Conservation (phyloP, 345 rosid species). For the Eucalyptus regnans region DNA sequence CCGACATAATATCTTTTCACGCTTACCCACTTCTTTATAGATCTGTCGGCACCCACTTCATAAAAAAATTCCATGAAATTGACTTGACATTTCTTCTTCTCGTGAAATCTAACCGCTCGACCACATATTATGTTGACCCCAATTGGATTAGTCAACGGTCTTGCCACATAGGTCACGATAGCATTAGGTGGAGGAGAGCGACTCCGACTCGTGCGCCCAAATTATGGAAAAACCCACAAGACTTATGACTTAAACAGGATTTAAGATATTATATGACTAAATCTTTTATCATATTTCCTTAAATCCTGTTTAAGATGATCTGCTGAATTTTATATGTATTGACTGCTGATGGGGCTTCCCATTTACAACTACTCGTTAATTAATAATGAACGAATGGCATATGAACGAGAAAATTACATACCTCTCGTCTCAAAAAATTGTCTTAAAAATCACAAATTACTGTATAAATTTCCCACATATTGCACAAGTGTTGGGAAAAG, state of each 20-base stretch:
- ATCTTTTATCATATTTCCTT: too few relatives aligned
- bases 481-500: not conserved
- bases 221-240: not conserved
- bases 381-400: not conserved
- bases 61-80: not conserved
- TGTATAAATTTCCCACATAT: not conserved
- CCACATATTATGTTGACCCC: not conserved
- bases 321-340: not conserved
- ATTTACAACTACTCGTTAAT: not conserved
- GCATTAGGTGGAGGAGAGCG: not conserved
- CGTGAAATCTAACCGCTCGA: not conserved
- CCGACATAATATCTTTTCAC: not conserved
- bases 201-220: not conserved
- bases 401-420: not conserved
- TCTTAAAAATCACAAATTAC: not conserved
- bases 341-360: not conserved
- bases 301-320: not conserved
- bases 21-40: not conserved
- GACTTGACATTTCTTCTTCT: not conserved
- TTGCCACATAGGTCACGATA: not conserved
- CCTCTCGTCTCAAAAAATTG: not conserved
- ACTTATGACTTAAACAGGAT: not conserved
- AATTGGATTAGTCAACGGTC: not conserved
- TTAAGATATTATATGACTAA: not conserved
- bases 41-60: not conserved